These are phyloP conservation scores for Sonneratia caseolaris DNA, from an alignment of 345 rosid genomes.

Conservation along the genomic window DNA sequence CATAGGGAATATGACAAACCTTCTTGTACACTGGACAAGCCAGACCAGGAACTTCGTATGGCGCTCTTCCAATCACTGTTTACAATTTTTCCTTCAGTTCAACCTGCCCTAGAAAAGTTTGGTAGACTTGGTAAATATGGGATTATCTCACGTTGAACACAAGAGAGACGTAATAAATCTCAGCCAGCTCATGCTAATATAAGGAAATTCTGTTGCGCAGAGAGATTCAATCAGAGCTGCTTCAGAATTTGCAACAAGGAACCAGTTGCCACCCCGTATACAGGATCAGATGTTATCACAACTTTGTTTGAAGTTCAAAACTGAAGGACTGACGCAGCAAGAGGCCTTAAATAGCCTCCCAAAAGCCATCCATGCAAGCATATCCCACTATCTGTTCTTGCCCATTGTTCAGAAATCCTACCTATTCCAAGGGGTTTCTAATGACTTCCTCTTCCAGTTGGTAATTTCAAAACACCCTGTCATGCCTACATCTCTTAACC, in stretches of 20 bases:
- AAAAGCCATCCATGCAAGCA: conserved; percentile 67
- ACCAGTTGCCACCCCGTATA: conserved; percentile 43
- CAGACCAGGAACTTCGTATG: conserved; percentile 86
- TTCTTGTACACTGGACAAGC: conserved; percentile 90
- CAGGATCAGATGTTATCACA: conserved; percentile 83
- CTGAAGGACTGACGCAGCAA: conserved; percentile 70
- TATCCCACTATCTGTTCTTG: conserved; percentile 61
- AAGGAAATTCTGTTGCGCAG: conserved; percentile 17
- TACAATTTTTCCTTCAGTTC: too few species aligned
- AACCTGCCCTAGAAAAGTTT: too few species aligned
- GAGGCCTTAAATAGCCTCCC: conserved; percentile 69
- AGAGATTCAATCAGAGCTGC: conserved; percentile 77
- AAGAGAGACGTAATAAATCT: too few species aligned
- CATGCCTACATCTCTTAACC: too few species aligned
- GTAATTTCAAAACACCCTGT: conserved; percentile 15
- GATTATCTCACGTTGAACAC: too few species aligned
- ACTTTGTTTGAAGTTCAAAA: conserved; percentile 54
- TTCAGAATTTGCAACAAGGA: conserved; percentile 56
- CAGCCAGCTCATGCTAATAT: too few species aligned
- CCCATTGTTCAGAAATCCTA: conserved; percentile 53
- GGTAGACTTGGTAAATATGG: too few species aligned
- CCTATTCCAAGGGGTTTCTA: conserved; percentile 60
- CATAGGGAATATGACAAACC: conserved; percentile 96
- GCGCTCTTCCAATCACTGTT: neutral
- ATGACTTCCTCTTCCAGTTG: conserved; percentile 70